Conservation (phyloP, 441 rosid genomes). For the Corymbia citriodora region DNA sequence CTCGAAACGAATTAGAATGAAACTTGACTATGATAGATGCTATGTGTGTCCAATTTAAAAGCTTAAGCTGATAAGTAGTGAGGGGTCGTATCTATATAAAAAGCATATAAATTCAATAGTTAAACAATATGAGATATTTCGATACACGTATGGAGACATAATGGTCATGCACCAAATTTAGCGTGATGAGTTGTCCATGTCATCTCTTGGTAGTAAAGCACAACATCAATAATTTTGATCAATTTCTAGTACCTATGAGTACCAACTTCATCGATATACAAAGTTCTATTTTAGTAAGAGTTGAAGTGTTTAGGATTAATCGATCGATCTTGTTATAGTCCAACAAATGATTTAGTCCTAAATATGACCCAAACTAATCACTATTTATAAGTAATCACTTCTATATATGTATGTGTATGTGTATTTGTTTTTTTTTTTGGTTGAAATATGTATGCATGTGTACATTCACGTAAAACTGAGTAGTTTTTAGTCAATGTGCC, state of each 20-base stretch:
- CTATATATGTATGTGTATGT: not conserved
- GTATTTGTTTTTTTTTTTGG: too few relatives aligned
- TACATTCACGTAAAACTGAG: not conserved
- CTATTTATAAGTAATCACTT: not conserved
- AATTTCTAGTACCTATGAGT: not conserved
- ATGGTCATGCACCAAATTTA: not conserved
- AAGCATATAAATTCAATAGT: not conserved
- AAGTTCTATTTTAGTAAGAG: not conserved
- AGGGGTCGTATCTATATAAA: accelerated
- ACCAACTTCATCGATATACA: not conserved
- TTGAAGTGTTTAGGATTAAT: not conserved
- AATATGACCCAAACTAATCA: not conserved
- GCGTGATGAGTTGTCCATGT: not conserved
- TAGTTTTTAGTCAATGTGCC: not conserved
- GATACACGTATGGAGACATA: not conserved
- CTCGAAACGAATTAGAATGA: not conserved
- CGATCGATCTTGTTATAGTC: not conserved
- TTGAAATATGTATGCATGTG: not conserved
- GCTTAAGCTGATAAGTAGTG: not conserved
- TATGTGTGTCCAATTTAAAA: not conserved
- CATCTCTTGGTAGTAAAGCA: not conserved
- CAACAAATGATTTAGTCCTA: not conserved
- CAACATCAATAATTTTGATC: not conserved
- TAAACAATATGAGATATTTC: not conserved
- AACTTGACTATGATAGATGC: not conserved